phyloP scores from a whole-genome alignment of 805 yeast genomes.

The Kuraishia hungarica region DNA sequence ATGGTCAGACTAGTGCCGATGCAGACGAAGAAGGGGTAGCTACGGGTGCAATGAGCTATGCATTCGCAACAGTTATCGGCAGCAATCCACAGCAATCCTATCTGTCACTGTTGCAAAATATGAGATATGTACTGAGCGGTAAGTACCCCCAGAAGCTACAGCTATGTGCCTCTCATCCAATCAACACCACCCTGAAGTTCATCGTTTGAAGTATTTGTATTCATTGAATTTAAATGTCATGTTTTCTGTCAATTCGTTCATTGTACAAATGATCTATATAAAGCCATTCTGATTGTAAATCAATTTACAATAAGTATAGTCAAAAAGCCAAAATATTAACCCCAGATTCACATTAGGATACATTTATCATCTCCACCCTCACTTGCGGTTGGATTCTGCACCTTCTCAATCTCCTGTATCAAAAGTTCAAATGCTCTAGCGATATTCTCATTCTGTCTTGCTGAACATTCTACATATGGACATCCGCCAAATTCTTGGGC shows the following conservation, averaged over 20 bases:
- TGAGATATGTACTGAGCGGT: slow-evolving; percentile 45
- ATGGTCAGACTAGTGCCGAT: slow-evolving; percentile 78
- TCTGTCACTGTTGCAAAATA: slow-evolving; percentile 50
- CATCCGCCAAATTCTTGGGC: slow-evolving; percentile 33
- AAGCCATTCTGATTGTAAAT: background rate
- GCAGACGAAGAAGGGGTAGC: slow-evolving; percentile 61
- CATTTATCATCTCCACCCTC: slow-evolving; percentile 22
- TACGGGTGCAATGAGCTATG: slow-evolving; percentile 83
- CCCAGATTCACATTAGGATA: background rate
- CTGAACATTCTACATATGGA: slow-evolving; percentile 39
- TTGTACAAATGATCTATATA: background rate
- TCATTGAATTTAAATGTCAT: background rate
- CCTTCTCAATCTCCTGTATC: slow-evolving; percentile 51
- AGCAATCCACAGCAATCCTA: slow-evolving; percentile 53
- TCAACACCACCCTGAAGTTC: slow-evolving; percentile 25
- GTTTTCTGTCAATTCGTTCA: background rate
- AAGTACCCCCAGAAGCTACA: slow-evolving; percentile 70
- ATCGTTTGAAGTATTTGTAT: background rate
- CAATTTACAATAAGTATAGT: background rate
- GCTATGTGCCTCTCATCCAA: slow-evolving; percentile 64
- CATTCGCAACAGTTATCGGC: slow-evolving; percentile 57
- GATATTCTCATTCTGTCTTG: slow-evolving; percentile 36
- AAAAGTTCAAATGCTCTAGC: slow-evolving; percentile 49
- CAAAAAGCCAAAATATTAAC: background rate
- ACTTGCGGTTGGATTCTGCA: slow-evolving; percentile 38